These are phyloP conservation scores for Phytophthora sp. DNA, from an alignment of 352 stramenopile genomes.

Conservation along the genomic window DNA sequence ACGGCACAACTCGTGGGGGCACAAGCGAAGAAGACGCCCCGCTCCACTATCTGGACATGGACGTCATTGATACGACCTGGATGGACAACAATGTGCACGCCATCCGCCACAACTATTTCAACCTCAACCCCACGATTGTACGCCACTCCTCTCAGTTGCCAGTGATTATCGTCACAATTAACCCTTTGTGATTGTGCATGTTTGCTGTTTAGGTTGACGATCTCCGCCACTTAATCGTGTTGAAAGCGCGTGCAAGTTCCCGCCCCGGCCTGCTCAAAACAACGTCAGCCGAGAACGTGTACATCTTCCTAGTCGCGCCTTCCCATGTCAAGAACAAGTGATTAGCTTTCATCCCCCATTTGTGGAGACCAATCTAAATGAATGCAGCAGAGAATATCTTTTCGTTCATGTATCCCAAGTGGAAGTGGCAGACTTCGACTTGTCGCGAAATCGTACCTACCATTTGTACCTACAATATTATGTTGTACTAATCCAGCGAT, in stretches of 20 bases:
- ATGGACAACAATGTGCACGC: conserved; percentile 88
- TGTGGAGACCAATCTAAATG: background rate
- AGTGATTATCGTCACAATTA: background rate
- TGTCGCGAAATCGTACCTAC: no score
- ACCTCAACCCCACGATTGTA: conserved; percentile 84
- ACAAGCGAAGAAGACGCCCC: conserved; percentile 19
- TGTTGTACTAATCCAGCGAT: no score
- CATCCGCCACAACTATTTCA: conserved; percentile 89
- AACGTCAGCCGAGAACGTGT: conserved; percentile 67
- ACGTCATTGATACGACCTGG: conserved; percentile 90
- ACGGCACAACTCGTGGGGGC: conserved; percentile 27
- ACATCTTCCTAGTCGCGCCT: conserved; percentile 77
- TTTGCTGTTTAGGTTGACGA: conserved; percentile 46
- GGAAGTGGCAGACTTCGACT: no score
- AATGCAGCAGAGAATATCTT: no score
- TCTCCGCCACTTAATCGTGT: conserved; percentile 65
- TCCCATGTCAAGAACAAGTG: conserved; percentile 75
- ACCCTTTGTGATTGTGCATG: background rate
- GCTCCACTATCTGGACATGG: conserved; percentile 74
- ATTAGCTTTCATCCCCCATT: no score
- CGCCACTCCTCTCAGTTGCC: background rate
- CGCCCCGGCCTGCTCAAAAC: conserved; percentile 65
- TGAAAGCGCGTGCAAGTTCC: conserved; percentile 54
- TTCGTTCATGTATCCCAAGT: no score
- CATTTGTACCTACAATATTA: no score